A percentile compares a stretch with the other conserved stretches of the same genome.
These are phyloP conservation scores for Phalaenopsis aphrodite DNA, from an alignment of 106 monocot species.

Conservation along the genomic window DNA sequence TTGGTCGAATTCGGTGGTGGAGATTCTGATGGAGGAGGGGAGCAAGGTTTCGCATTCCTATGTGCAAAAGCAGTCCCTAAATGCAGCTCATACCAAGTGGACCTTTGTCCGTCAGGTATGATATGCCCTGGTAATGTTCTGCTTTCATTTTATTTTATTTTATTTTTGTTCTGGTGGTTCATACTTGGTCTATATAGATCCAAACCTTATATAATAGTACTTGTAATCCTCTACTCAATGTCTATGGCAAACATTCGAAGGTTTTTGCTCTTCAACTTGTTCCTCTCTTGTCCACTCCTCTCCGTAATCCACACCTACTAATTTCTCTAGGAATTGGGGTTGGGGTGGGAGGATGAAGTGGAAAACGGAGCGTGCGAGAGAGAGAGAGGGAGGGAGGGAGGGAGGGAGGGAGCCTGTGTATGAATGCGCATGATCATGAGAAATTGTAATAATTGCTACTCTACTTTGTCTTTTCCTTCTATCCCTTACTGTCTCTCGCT, in stretches of 20 bases:
- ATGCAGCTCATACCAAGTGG: constrained; percentile 92
- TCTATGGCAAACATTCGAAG: background rate
- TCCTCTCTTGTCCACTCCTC: too few species aligned
- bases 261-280: too few species aligned
- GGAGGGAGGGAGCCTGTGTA: too few species aligned
- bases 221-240: background rate
- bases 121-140: background rate
- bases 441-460: too few species aligned
- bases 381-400: too few species aligned
- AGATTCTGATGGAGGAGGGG: constrained; percentile 63
- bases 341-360: too few species aligned
- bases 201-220: background rate
- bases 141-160: background rate
- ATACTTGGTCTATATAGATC: background rate
- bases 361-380: too few species aligned
- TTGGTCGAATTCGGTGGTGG: constrained; percentile 87
- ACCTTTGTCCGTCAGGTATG: constrained; percentile 65
- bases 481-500: too few species aligned
- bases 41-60: constrained; percentile 70
- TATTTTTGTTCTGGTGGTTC: background rate
- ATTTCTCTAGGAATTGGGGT: too few species aligned
- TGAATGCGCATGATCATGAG: too few species aligned
- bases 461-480: too few species aligned
- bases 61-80: constrained; percentile 52
- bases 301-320: too few species aligned